Evolutionary conservation across 805 yeast genomes (phyloP).

Genomic region (Lipomyces spencermartinsiae): DNA sequence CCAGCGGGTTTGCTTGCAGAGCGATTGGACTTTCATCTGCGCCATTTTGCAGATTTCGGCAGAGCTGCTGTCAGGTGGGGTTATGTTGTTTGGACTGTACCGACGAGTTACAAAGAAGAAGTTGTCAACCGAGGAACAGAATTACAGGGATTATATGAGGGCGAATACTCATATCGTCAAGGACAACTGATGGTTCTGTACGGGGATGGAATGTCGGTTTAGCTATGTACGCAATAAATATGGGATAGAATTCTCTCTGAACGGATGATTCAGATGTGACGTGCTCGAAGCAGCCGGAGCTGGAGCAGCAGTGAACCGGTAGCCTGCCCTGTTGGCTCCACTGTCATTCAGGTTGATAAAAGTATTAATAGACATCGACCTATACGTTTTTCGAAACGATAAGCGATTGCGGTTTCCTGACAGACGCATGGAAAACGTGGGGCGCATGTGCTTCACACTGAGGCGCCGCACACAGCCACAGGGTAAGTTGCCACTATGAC

Average conservation of each 20-base stretch:
- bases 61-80: background rate
- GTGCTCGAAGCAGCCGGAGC: too few species aligned
- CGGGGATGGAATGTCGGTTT: background rate
- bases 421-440: background rate
- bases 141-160: background rate
- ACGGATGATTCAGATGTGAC: too few species aligned
- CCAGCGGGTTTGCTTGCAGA: background rate
- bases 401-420: too few species aligned
- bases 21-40: background rate
- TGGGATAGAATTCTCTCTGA: too few species aligned
- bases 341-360: too few species aligned
- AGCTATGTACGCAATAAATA: background rate
- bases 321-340: too few species aligned
- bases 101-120: slow-evolving; percentile 3
- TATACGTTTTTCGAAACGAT: too few species aligned
- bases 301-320: too few species aligned
- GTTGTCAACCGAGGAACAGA: background rate
- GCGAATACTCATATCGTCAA: background rate
- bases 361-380: too few species aligned
- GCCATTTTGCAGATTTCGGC: background rate
- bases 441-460: background rate
- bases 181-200: background rate
- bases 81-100: background rate
- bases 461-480: slow-evolving; percentile 1
- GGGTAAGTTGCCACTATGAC: background rate